Percentiles rank a stretch among this genome's conserved stretches.
Evolutionary conservation across 2,329 filamentous ascomycete species (phyloP).

Genomic region (Talaromyces sp.): DNA sequence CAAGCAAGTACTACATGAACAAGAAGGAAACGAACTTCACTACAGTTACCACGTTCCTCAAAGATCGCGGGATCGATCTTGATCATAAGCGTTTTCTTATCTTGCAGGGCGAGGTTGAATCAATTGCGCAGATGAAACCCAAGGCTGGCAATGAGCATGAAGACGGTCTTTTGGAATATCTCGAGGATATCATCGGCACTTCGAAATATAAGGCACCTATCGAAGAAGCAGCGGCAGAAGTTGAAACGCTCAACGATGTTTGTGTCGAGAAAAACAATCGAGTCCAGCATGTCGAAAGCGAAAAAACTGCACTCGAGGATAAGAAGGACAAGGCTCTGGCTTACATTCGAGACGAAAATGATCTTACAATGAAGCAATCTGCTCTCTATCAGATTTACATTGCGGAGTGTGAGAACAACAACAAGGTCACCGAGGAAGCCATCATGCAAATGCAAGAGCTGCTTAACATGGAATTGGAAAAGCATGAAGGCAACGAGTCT

Average conservation of each 20-base stretch:
- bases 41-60: slow-evolving; percentile 79
- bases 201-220: slow-evolving; percentile 98
- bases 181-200: slow-evolving; percentile 97
- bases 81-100: slow-evolving; percentile 99
- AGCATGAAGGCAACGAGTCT: slow-evolving; percentile 84
- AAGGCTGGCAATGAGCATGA: slow-evolving; percentile 95
- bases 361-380: slow-evolving; percentile 82
- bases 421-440: slow-evolving; percentile 82
- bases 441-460: slow-evolving; percentile 86
- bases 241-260: slow-evolving; percentile 88
- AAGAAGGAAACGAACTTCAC: slow-evolving; percentile 87
- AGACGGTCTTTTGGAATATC: slow-evolving; percentile 90
- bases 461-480: slow-evolving; percentile 82
- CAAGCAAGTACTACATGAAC: slow-evolving; percentile 98
- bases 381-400: slow-evolving; percentile 90
- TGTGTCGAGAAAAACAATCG: slow-evolving; percentile 93
- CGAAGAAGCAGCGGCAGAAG: slow-evolving; percentile 85
- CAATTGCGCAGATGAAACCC: slow-evolving; percentile 98
- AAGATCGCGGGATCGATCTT: slow-evolving; percentile 84
- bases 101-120: slow-evolving; percentile 95
- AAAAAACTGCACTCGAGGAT: slow-evolving; percentile 86
- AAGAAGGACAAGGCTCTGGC: slow-evolving; percentile 94
- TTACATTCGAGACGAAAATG: slow-evolving; percentile 89
- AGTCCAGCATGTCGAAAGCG: slow-evolving; percentile 96
- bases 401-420: slow-evolving; percentile 82